Evolutionary conservation across 2,329 filamentous ascomycete species (phyloP).

Genomic region (Penicillium psychrosexuale): DNA sequence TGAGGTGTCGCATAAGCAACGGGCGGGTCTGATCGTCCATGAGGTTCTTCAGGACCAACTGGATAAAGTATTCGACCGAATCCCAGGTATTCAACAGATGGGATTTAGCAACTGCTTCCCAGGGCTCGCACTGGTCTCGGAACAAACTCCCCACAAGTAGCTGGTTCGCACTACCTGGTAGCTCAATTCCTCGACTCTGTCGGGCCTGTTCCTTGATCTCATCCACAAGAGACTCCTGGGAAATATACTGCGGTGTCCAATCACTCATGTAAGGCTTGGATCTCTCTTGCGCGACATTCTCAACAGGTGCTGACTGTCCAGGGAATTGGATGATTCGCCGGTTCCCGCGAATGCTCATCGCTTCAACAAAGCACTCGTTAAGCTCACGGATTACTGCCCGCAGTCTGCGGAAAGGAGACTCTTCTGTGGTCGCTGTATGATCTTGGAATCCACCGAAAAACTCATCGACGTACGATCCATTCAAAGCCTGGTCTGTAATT

Average conservation of each 20-base stretch:
- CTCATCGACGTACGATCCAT: conserved; percentile 41
- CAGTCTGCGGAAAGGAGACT: neutral
- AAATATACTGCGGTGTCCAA: conserved; percentile 10
- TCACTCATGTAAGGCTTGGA: conserved; percentile 16
- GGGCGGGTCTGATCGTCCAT: neutral
- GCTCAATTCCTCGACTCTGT: conserved; percentile 31
- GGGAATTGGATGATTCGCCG: conserved; percentile 7
- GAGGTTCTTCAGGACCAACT: neutral
- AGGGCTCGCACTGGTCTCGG: conserved; percentile 34
- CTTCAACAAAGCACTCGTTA: neutral
- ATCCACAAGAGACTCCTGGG: conserved; percentile 1
- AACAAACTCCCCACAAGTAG: conserved; percentile 35
- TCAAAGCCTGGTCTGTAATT: conserved; percentile 40
- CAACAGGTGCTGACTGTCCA: neutral
- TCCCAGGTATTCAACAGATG: conserved; percentile 18
- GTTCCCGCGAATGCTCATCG: neutral
- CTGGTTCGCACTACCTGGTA: conserved; percentile 35
- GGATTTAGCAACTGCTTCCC: conserved; percentile 26
- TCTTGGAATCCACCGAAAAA: conserved; percentile 37
- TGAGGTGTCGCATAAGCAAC: neutral
- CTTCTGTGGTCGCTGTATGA: neutral
- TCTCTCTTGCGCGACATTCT: neutral
- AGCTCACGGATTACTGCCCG: neutral
- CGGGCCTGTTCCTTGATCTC: conserved; percentile 29
- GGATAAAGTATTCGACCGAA: neutral